These are phyloP conservation scores for Penicillium sp. DNA, from an alignment of 2,329 filamentous ascomycete genomes.

Conservation along the genomic window DNA sequence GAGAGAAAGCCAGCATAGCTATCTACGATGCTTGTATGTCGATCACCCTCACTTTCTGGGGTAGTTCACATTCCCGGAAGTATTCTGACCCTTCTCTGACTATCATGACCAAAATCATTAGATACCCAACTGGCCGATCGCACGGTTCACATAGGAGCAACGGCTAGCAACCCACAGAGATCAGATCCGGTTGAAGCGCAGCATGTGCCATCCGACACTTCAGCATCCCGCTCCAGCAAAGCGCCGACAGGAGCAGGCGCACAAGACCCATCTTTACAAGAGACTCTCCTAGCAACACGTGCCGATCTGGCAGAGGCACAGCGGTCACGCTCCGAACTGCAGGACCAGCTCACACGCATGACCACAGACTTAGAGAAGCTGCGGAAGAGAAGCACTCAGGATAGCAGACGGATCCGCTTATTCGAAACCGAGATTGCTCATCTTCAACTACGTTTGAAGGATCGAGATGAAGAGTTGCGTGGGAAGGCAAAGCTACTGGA, in stretches of 20 bases:
- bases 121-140: too few relatives aligned
- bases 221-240: too few relatives aligned
- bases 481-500: slow-evolving; percentile 77
- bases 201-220: too few relatives aligned
- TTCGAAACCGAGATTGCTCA: slow-evolving; percentile 55
- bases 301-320: slow-evolving; percentile 69
- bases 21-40: slow-evolving; percentile 68
- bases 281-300: slow-evolving; percentile 41
- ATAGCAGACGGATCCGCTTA: slow-evolving; percentile 52
- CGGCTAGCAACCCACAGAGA: too few relatives aligned
- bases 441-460: slow-evolving; percentile 60
- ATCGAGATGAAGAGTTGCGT: slow-evolving; percentile 74
- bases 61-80: too few relatives aligned
- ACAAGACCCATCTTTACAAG: slow-evolving; percentile 26
- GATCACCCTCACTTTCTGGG: too few relatives aligned
- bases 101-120: slow-evolving; percentile 14
- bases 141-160: too few relatives aligned
- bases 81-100: too few relatives aligned
- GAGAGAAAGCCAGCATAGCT: slow-evolving; percentile 55
- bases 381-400: slow-evolving; percentile 52
- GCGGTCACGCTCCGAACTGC: slow-evolving; percentile 60
- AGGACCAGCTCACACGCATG: slow-evolving; percentile 54
- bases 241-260: too few relatives aligned
- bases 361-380: slow-evolving; percentile 57
- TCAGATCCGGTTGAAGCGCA: too few relatives aligned